A percentile compares a stretch with the other conserved stretches of the same genome.
These are phyloP conservation scores for Bodo saltans DNA, from an alignment of 78 protist species.

Conservation along the genomic window DNA sequence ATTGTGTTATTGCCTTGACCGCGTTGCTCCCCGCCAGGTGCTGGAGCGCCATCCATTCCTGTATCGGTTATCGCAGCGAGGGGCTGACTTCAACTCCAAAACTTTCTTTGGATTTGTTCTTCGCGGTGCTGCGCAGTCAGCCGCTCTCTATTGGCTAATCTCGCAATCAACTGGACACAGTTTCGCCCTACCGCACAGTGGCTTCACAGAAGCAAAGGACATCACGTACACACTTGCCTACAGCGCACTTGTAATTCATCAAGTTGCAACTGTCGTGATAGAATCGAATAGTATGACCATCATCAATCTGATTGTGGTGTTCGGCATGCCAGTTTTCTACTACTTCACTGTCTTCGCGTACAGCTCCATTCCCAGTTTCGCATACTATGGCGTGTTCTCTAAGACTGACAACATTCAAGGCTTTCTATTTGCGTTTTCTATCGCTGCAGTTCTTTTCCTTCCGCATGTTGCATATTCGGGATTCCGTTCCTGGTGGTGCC, in stretches of 20 bases:
- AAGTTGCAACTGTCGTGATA: constrained; percentile 45
- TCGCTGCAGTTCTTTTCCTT: background rate
- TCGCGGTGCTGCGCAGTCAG: constrained; percentile 51
- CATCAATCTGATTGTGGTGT: constrained; percentile 44
- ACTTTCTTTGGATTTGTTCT: constrained; percentile 39
- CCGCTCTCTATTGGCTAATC: constrained; percentile 6
- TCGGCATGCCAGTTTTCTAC: constrained; percentile 49
- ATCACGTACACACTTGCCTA: constrained; percentile 46
- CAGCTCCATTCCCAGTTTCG: background rate
- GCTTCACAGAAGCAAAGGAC: background rate
- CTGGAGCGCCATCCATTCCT: background rate
- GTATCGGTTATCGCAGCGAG: background rate
- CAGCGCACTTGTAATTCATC: constrained; percentile 48
- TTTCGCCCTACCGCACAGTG: no score
- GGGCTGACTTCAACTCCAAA: background rate
- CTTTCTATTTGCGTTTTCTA: background rate
- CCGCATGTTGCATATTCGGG: background rate
- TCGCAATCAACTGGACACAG: background rate
- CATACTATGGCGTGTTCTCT: background rate
- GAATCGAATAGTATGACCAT: constrained; percentile 51
- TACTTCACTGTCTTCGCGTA: background rate
- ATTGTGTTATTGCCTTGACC: constrained; percentile 52
- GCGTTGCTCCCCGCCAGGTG: constrained; percentile 41
- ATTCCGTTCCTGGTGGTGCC: background rate
- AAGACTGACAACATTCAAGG: background rate